phyloP scores from a whole-genome alignment of 768 basidiomycete species.

The Pluteus cervinus region DNA sequence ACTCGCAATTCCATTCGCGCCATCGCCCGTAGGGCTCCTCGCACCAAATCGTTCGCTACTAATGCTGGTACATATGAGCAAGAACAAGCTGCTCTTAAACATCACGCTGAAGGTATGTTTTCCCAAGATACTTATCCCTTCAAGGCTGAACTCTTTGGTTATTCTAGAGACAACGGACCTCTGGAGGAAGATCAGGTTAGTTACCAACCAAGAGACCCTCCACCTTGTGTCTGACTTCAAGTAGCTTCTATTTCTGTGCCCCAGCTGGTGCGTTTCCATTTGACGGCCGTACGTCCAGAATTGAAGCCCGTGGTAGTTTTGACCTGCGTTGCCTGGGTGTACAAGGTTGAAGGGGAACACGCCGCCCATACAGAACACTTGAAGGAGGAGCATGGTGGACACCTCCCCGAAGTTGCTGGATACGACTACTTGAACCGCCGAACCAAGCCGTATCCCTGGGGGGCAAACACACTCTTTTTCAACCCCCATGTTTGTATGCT shows the following conservation, averaged over 20 bases:
- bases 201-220: not conserved
- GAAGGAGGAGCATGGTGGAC: conserved; percentile 66
- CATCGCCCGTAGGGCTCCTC: conserved; percentile 36
- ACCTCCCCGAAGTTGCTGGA: conserved; percentile 62
- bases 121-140: no score
- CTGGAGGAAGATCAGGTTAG: conserved; percentile 85
- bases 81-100: conserved; percentile 48
- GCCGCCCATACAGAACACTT: conserved; percentile 65
- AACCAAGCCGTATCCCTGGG: conserved; percentile 82
- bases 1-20: conserved; percentile 43
- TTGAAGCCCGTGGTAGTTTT: not conserved
- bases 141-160: no score
- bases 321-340: conserved; percentile 46
- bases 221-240: conserved; percentile 5
- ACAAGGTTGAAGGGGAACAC: conserved; percentile 58
- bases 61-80: conserved; percentile 27
- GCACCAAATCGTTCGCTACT: conserved; percentile 33
- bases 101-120: conserved; percentile 58
- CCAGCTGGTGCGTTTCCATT: conserved; percentile 57
- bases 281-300: conserved; percentile 6
- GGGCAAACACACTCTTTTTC: conserved; percentile 77
- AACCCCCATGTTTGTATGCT: conserved; percentile 54
- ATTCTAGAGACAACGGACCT: conserved; percentile 64
- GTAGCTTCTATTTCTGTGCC: conserved; percentile 67
- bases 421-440: conserved; percentile 77